Base-by-base conservation (phyloP, 1,284 basidiomycete genomes). In the Leccinum subspadiceum region DNA sequence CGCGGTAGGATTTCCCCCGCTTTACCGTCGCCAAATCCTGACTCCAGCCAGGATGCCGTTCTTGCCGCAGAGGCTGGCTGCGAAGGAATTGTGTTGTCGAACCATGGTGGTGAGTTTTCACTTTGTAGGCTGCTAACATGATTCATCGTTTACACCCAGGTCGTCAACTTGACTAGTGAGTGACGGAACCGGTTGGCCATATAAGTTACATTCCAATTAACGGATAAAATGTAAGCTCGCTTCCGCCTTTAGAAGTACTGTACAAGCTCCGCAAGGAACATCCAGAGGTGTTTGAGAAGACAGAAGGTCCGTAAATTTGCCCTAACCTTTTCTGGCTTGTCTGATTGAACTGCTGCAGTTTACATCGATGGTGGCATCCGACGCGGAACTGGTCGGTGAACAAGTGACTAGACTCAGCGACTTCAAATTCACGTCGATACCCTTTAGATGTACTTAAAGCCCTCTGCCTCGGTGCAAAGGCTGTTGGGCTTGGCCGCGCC, bases 301-400 rank as follows among this genome's bases (percentile, higher is more conserved):
- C 84, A 8, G 89, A 90, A 83, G 87, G 89, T 83, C 62, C 33
- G 67, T 68, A 31, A 20, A 20, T 15, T 33, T 4, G 24, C 20
- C 35, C 2, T 44, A 10, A 37, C 31, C 8, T 56, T 26, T 49
- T 52, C 22, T n/a, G 29, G 41, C 20, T 56, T 54, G 8, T 46
- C 52, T 60, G 31, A 61, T 35, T 35, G 54, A 46, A 54, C 24
- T 26, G 37, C 13, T 29, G 3, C 65, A 85, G 91, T 98, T 13
- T 96, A 92, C 67, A 85, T 96, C 59, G 95, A 98, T 71, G 95
- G 95, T 13, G 95, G 94, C 4, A 80, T 94, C 35, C 80, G 83
- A 57, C 82, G 95, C 49, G 95, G 95, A 22, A 94, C 92, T 63
- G 87, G 87, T 86, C 58, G 41, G 78, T 66, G 5, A 22, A 31